Evolutionary conservation across 2,329 filamentous ascomycete species (phyloP), one percentile per base, ranked within the genome.

Genomic region (Phialocephala sp.): DNA sequence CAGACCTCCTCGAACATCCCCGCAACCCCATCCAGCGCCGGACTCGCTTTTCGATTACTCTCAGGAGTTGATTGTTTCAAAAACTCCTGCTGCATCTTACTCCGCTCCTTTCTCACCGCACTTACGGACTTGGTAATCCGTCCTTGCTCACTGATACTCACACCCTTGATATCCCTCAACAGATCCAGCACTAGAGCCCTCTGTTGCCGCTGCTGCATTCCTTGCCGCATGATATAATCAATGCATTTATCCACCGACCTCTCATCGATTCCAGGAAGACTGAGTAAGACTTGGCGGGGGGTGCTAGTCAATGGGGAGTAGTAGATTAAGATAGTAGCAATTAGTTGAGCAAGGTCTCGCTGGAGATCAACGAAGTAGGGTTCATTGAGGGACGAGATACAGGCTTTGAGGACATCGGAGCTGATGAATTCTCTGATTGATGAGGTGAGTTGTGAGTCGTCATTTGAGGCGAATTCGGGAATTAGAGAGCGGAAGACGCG

Each of bases 361-460:
- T 99, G 95, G 68, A 96, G 87, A 72, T 99, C 95, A 39, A 97
- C 94, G 78, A 98, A 99, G 78, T 98, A 97, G 0, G 93, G 90
- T 71, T 99, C 95, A 79, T 98, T 92, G 59, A 99, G 87, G 1
- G 92, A 96, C 1, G 90, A 92, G 76, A 97, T 92, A 74, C 91
- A 94, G 0, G 93, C 93, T 80, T 94, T 92, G 59, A 99, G 85
- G 2, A 98, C 92, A 71, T 97, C 91, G 5, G 89, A 88, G 60
- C 89, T 93, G 75, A 98, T 94, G 78, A 94, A 99, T 74, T 97
- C 93, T 60, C 94, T 89, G 68, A 98, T 91, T 8, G 85, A 90
- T 8, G 84, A 80, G 0, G 88, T 84, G 8, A 75, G 59, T 14
- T 36, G 27, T 11, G 58, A 39, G 4, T 35, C 67, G 14, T 83